Base-by-base conservation (phyloP, 352 stramenopile species). In the Phytophthora agathidicida region DNA sequence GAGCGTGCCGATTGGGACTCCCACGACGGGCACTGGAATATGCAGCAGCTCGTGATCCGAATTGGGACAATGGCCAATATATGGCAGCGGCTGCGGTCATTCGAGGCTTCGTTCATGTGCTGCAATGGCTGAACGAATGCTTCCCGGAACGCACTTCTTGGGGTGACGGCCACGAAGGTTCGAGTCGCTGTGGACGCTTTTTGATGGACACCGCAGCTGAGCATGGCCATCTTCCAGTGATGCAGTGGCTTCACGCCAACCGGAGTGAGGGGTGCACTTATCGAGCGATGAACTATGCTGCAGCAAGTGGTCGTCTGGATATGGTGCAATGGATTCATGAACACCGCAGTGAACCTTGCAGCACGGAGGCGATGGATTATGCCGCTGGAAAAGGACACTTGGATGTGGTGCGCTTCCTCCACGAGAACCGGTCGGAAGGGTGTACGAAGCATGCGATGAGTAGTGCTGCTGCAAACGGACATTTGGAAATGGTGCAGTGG, bases 161-260 rank as follows among this genome's bases (percentile, higher is more conserved):
- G 43, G 53, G 53, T 16, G 43, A 62, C 17, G 43, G 53, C n/a
- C n/a, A n/a, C n/a, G 31, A 48, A 47, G 53, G 43, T 26, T 56
- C 37, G 16, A 62, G 53, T 56, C 53, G 44, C 4, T 62, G 55
- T 19, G 46, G 55, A 30, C 45, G 45, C 14, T 46, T 65, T 38
- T 19, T 58, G 2, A 59, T 59, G 57, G 48, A 65, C 27, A 60
- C 33, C n/a, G 47, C 56, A 48, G 37, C 31, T 0, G 39, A 53
- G n/a, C 31, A 65, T 13, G 56, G 56, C 1, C 56, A 65, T 26
- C 48, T 60, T 26, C 38, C 38, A 1, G 46, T 65, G 8, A 46
- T 65, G 47, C 46, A 65, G 32, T 65, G 56, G 46, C 24, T 65
- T 1, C 56, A 65, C 28, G 39, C 46, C 2, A 58, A 58, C 27